Conservation (phyloP, 345 rosid genomes). For the Linum lewisii region DNA sequence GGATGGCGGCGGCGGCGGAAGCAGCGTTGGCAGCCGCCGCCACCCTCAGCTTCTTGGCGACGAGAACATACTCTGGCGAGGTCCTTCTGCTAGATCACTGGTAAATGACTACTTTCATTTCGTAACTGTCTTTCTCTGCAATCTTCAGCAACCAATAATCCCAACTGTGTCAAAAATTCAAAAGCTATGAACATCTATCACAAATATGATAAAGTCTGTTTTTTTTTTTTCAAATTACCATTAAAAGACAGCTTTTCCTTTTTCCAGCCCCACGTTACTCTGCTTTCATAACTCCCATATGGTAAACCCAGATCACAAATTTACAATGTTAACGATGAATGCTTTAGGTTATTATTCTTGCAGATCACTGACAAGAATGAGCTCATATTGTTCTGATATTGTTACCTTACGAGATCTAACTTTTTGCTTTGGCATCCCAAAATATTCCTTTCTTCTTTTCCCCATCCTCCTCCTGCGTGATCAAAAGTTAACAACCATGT, state of each 20-base stretch:
- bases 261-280: too few species aligned
- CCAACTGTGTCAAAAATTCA: too few species aligned
- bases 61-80: constrained; percentile 65
- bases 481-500: neutral
- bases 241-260: too few species aligned
- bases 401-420: neutral
- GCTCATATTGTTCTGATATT: neutral
- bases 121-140: neutral
- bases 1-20: constrained; percentile 17
- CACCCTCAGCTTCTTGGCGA: constrained; percentile 68
- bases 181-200: too few species aligned
- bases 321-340: too few species aligned
- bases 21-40: constrained; percentile 13
- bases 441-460: neutral
- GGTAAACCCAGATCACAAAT: too few species aligned
- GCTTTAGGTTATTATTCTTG: too few species aligned
- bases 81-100: constrained; percentile 43
- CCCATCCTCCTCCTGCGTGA: neutral
- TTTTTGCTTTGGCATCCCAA: neutral
- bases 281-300: neutral
- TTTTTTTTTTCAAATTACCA: too few species aligned
- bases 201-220: too few species aligned
- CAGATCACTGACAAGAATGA: neutral
- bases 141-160: neutral
- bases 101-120: constrained; percentile 24